These are phyloP conservation scores for Neurospora terricola DNA, from an alignment of 495 filamentous ascomycete species.

Conservation along the genomic window DNA sequence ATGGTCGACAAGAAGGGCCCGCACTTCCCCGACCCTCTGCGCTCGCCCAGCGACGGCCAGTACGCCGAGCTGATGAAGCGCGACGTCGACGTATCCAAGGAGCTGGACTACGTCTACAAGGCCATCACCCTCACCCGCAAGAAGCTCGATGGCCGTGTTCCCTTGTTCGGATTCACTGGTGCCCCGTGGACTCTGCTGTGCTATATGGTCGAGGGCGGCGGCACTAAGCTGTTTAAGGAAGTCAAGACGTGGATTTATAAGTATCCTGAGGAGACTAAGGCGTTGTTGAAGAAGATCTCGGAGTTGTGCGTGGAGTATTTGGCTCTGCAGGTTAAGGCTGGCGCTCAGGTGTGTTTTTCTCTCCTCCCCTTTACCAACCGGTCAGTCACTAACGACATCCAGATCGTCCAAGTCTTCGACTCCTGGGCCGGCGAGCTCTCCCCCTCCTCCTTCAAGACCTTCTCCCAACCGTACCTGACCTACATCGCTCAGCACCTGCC, in stretches of 20 bases:
- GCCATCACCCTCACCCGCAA: conserved; percentile 85
- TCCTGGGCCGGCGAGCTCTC: conserved; percentile 95
- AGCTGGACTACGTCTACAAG: conserved; percentile 88
- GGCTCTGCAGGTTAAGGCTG: conserved; percentile 81
- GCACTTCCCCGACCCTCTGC: conserved; percentile 78
- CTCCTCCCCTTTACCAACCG: not conserved
- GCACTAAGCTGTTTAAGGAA: conserved; percentile 84
- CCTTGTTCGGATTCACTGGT: conserved; percentile 93
- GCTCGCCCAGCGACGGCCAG: conserved; percentile 66
- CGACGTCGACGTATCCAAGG: conserved; percentile 70
- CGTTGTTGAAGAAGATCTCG: conserved; percentile 78
- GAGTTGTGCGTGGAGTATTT: conserved; percentile 90
- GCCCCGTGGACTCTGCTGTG: conserved; percentile 94
- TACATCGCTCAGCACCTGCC: conserved; percentile 76
- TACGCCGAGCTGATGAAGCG: conserved; percentile 66
- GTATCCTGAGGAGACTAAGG: conserved; percentile 70
- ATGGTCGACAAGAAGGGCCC: conserved; percentile 96
- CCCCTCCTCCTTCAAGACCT: conserved; percentile 61
- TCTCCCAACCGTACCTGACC: conserved; percentile 76
- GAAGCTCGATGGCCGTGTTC: conserved; percentile 80
- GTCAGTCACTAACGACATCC: conserved; percentile 1
- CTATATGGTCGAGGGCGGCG: conserved; percentile 98
- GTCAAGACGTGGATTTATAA: conserved; percentile 93
- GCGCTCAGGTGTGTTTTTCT: conserved; percentile 53
- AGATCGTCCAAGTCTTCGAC: conserved; percentile 96